phyloP scores from a whole-genome alignment of 169 alveolate species.

The Ichthyophthirius multifiliis region DNA sequence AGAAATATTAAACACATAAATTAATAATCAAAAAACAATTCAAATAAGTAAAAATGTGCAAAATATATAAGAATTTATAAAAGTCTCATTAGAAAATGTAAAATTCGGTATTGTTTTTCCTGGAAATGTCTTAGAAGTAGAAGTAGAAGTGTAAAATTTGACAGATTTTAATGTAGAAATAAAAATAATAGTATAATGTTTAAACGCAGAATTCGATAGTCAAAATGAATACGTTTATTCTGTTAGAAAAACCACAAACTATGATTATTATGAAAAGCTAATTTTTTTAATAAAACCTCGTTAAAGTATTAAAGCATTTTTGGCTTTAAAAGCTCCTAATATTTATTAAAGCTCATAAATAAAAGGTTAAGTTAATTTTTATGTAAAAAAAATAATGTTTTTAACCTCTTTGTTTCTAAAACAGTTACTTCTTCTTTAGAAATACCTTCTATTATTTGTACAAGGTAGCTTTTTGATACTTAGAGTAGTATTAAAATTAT shows the following conservation, averaged over 20 bases:
- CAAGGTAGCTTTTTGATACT: background rate
- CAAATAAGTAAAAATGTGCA: background rate
- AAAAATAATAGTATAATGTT: background rate
- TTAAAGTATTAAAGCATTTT: background rate
- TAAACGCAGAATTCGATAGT: background rate
- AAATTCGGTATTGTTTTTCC: background rate
- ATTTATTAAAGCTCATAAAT: background rate
- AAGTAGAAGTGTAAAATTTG: background rate
- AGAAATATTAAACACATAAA: background rate
- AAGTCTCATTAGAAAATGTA: background rate
- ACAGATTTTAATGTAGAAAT: background rate
- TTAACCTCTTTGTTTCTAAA: background rate
- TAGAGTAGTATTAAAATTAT: background rate
- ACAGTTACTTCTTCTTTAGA: background rate
- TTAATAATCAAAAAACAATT: background rate
- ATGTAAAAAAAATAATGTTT: background rate
- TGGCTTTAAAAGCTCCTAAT: conserved; percentile 14
- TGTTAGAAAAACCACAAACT: background rate
- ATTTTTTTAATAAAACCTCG: background rate
- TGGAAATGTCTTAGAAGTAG: background rate
- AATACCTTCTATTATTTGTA: conserved; percentile 7
- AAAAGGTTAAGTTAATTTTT: background rate
- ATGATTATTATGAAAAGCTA: conserved; percentile 10
- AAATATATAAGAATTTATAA: background rate
- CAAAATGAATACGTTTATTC: conserved; percentile 9